These are phyloP conservation scores for Alternaria hordeiaustralica DNA, from an alignment of 2,329 filamentous ascomycete species.

Conservation along the genomic window DNA sequence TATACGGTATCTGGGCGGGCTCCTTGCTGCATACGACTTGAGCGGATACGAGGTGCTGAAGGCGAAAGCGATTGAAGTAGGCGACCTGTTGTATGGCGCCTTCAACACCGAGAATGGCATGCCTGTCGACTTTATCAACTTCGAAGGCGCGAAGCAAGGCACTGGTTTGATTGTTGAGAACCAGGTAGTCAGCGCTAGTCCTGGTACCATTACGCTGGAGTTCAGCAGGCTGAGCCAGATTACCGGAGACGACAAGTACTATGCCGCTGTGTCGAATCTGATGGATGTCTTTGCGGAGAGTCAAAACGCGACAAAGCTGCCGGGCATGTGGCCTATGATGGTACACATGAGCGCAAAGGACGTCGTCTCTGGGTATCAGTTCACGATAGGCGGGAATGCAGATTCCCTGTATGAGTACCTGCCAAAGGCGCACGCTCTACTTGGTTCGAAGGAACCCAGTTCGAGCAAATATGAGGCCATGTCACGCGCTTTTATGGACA, in stretches of 20 bases:
- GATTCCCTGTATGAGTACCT: slow-evolving; percentile 50
- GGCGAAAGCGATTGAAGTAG: slow-evolving; percentile 46
- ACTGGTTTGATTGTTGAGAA: slow-evolving; percentile 45
- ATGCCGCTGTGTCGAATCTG: slow-evolving; percentile 45
- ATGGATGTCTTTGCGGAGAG: slow-evolving; percentile 37
- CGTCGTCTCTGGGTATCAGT: slow-evolving; percentile 38
- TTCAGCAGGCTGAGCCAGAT: slow-evolving; percentile 49
- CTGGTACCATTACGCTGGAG: slow-evolving; percentile 54
- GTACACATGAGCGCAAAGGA: slow-evolving; percentile 43
- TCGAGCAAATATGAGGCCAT: slow-evolving; percentile 65
- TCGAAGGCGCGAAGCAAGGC: slow-evolving; percentile 43
- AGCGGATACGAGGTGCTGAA: slow-evolving; percentile 43
- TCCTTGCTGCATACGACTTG: slow-evolving; percentile 48
- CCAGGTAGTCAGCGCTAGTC: slow-evolving; percentile 54
- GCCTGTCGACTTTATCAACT: slow-evolving; percentile 53
- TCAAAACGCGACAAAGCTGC: slow-evolving; percentile 44
- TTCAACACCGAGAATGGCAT: slow-evolving; percentile 56
- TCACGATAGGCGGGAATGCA: slow-evolving; percentile 46
- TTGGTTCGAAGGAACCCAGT: slow-evolving; percentile 51
- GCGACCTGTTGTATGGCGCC: slow-evolving; percentile 54
- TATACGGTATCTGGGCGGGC: slow-evolving; percentile 51
- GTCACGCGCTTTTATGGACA: slow-evolving; percentile 51
- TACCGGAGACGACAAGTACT: slow-evolving; percentile 46
- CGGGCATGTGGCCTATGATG: slow-evolving; percentile 49
- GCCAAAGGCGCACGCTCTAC: slow-evolving; percentile 43